Evolutionary conservation across 352 stramenopile species (phyloP).

Genomic region (Globisporangium solare): DNA sequence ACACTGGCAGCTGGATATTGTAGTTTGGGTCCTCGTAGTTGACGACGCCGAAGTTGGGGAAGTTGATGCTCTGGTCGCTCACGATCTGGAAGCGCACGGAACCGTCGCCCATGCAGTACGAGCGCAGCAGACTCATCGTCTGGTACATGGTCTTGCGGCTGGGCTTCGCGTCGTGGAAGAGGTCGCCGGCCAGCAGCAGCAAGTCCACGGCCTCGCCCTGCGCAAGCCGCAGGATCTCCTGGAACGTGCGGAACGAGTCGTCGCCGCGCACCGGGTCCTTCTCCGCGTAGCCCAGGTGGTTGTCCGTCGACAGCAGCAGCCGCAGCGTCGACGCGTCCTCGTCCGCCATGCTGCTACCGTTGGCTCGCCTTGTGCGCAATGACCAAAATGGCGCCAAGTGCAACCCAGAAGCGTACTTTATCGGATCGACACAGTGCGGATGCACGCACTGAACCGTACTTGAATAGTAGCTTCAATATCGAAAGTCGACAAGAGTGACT

Average conservation of each 20-base stretch:
- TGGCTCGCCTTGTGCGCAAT: not conserved
- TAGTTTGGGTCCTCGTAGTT: slow-evolving; percentile 98
- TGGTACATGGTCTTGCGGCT: slow-evolving; percentile 94
- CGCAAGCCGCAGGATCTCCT: slow-evolving; percentile 81
- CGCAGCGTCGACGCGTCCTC: slow-evolving; percentile 52
- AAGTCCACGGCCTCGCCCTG: slow-evolving; percentile 83
- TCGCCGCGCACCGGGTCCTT: slow-evolving; percentile 93
- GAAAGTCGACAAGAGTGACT: too few species aligned
- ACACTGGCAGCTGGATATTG: slow-evolving; percentile 95
- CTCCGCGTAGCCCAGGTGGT: slow-evolving; percentile 97
- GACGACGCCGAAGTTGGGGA: slow-evolving; percentile 87
- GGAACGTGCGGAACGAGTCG: slow-evolving; percentile 90
- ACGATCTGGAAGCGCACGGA: slow-evolving; percentile 85
- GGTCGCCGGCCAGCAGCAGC: slow-evolving; percentile 94
- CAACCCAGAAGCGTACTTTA: not conserved
- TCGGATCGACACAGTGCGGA: not conserved
- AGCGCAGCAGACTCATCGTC: slow-evolving; percentile 95
- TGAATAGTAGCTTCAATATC: too few species aligned
- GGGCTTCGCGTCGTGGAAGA: slow-evolving; percentile 99
- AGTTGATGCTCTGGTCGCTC: slow-evolving; percentile 89
- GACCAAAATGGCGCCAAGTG: slow-evolving; percentile 2
- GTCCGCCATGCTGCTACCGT: slow-evolving; percentile 2
- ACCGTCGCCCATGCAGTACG: slow-evolving; percentile 93
- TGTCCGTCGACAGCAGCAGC: slow-evolving; percentile 98
- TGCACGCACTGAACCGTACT: too few species aligned